A percentile compares a stretch with the other conserved stretches of the same genome.
phyloP scores from a whole-genome alignment of 208 protist genomes.

The Leishmania gerbilli region DNA sequence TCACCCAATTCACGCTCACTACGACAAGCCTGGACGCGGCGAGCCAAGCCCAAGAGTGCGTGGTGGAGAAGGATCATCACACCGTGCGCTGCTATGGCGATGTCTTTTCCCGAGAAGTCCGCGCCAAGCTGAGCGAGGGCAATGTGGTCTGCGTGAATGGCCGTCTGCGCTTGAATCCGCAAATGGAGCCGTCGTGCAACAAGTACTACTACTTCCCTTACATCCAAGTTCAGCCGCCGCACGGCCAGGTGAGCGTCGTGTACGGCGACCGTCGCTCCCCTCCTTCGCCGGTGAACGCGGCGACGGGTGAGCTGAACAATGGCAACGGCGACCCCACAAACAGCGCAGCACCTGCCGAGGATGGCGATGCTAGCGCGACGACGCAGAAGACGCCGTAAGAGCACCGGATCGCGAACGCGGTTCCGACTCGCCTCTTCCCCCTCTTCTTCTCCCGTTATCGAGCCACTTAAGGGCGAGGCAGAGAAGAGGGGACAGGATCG shows the following conservation, averaged over 20 bases:
- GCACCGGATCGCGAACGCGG: background rate
- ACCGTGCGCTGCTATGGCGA: constrained; percentile 91
- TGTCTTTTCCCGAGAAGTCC: constrained; percentile 82
- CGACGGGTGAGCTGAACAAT: constrained; percentile 35
- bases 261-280: constrained; percentile 71
- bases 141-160: constrained; percentile 89
- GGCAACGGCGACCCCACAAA: background rate
- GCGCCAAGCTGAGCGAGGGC: constrained; percentile 75
- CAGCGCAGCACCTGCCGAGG: background rate
- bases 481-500: background rate
- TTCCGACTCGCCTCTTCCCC: no score
- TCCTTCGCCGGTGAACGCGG: constrained; percentile 40
- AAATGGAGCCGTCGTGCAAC: constrained; percentile 85
- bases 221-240: constrained; percentile 88
- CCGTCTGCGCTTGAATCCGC: constrained; percentile 85
- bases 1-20: constrained; percentile 92
- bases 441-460: background rate
- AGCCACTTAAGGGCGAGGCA: background rate
- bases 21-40: constrained; percentile 88
- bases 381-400: background rate
- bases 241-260: constrained; percentile 87
- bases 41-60: constrained; percentile 67
- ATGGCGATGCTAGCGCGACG: background rate
- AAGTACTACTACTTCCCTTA: constrained; percentile 94
- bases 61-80: constrained; percentile 93